phyloP scores from a whole-genome alignment of 495 filamentous ascomycete genomes.

The Hypomontagnella submonticulosa region DNA sequence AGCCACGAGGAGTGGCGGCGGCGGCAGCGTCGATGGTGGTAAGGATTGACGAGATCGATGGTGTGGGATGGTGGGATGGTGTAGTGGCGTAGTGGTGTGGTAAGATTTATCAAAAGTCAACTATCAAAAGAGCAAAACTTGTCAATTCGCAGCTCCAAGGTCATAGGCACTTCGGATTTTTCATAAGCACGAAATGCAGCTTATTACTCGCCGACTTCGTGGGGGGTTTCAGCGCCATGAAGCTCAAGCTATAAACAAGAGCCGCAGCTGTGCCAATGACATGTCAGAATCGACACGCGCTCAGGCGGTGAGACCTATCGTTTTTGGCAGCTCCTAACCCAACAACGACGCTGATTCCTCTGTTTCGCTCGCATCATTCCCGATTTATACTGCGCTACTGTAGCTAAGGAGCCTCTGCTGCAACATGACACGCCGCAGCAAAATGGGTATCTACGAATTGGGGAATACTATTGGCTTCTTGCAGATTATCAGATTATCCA shows the following conservation, averaged over 20 bases:
- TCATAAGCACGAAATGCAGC: conserved; percentile 14
- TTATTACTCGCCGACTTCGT: conserved; percentile 14
- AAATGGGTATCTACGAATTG: conserved; percentile 15
- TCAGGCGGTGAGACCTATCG: conserved; percentile 35
- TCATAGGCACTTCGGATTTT: conserved; percentile 14
- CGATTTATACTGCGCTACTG: conserved; percentile 37
- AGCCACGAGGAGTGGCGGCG: neutral
- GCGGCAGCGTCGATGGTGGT: conserved; percentile 5
- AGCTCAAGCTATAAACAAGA: conserved; percentile 34
- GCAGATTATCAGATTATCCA: conserved; percentile 1
- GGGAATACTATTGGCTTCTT: conserved; percentile 28
- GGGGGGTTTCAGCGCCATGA: conserved; percentile 31
- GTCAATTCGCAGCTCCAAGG: conserved; percentile 9
- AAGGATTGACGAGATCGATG: conserved; percentile 1
- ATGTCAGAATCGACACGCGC: conserved; percentile 19
- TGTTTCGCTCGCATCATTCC: conserved; percentile 29
- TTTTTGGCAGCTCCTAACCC: conserved; percentile 29
- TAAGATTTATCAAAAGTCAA: conserved; percentile 10
- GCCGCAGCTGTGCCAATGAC: conserved; percentile 32
- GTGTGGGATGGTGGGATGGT: too few relatives aligned
- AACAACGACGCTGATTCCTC: conserved; percentile 28
- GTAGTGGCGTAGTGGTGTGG: neutral
- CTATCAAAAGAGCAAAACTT: conserved; percentile 12
- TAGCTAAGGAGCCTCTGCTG: conserved; percentile 33
- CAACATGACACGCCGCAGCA: conserved; percentile 38